Conservation (phyloP, 2,329 filamentous ascomycete genomes). For the Colletotrichum camelliae region DNA sequence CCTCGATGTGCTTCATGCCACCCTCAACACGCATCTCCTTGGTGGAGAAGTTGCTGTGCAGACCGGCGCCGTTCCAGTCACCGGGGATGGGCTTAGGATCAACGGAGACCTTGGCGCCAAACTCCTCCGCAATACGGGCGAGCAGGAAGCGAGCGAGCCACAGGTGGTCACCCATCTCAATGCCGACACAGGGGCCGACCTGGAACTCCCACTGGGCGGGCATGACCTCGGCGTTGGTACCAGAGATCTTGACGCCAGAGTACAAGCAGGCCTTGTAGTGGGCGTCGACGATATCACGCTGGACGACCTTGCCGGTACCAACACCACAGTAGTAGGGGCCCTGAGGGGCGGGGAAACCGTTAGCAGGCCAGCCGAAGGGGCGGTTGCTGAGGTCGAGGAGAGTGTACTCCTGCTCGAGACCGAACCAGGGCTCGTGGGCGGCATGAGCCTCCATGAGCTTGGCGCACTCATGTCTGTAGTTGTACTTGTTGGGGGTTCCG, state of each 20-base stretch:
- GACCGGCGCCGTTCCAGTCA: constrained; percentile 88
- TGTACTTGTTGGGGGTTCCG: constrained; percentile 97
- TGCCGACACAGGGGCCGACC: constrained; percentile 87
- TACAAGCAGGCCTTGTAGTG: constrained; percentile 77
- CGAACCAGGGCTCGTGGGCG: constrained; percentile 91
- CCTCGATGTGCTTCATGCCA: constrained; percentile 95
- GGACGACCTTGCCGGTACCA: constrained; percentile 94
- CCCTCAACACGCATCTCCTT: constrained; percentile 84
- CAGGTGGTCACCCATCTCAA: constrained; percentile 93
- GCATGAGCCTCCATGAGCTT: constrained; percentile 90
- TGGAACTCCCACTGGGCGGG: constrained; percentile 98
- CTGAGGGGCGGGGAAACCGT: constrained; percentile 90
- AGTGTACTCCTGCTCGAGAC: constrained; percentile 85
- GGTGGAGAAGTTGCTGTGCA: constrained; percentile 94
- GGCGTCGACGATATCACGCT: constrained; percentile 96
- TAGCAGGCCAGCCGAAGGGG: constrained; percentile 81
- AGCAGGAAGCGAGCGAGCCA: constrained; percentile 88
- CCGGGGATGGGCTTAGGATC: constrained; percentile 95
- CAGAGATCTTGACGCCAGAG: constrained; percentile 90
- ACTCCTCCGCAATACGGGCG: constrained; percentile 91
- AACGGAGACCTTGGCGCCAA: constrained; percentile 93
- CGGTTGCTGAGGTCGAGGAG: constrained; percentile 84
- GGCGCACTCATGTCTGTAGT: constrained; percentile 91
- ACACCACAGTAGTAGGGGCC: constrained; percentile 93
- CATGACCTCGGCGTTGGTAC: constrained; percentile 99